Evolutionary conservation across 75 land plant species (phyloP), one percentile per base, ranked within the genome.

Genomic region (Cunninghamia lanceolata): DNA sequence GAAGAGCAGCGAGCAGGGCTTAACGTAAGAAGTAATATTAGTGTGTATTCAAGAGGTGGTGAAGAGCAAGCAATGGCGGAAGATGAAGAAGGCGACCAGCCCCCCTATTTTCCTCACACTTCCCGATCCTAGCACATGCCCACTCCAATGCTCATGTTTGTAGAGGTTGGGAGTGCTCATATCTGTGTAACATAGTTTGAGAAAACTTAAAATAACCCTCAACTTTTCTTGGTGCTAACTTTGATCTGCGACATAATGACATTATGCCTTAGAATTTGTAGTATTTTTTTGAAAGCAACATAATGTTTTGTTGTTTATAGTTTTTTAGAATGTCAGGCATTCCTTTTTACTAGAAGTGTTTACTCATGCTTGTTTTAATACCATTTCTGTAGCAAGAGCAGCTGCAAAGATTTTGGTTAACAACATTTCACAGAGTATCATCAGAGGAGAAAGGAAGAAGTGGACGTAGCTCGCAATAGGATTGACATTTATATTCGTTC

Each of bases 401-500:
- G 89, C 94, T 88, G 98, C 98, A 25, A 92, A 90, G 82, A 89
- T 94, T 34, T 89, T 98, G 40, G 93, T 91, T 79, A 96, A 96
- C 73, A 94, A 95, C 85, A 90, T 96, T 56, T 93, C 98, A 38
- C 91, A 93, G 96, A 96, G 89, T 92, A 93, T 74, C 93, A 93
- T 36, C 90, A 95, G 70, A 89, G 85, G 83, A 89, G 94, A 77
- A 98, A 91, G 88, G 93, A 91, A 83, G 96, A 91, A 63, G 88
- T 91, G 56, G 95, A 98, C 91, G 94, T 98, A 36, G 93, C 96
- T 78, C 92, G 94, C 3, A 91, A 73, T 85, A 95, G 93, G 86
- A 85, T 96, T 89, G 99, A 98, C 53, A 91, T 93, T 54, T 98
- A 96, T 82, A 93, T 98, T 43, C 88, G 98, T 46, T 98, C 99